These are phyloP conservation scores for Clitoria ternatea DNA, from an alignment of 306 rosid species.

Conservation along the genomic window DNA sequence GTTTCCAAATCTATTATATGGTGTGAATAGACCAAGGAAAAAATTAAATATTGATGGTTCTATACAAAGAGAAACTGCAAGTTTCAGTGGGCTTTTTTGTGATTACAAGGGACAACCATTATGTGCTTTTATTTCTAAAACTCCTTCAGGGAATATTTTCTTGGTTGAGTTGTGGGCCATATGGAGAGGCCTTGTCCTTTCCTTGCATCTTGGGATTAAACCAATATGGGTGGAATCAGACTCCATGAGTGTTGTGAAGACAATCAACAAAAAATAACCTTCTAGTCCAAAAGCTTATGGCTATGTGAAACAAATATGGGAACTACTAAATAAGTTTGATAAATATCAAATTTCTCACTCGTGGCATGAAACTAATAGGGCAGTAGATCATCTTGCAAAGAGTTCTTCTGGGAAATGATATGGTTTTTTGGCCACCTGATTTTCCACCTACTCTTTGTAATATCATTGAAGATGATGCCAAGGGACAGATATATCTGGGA, in stretches of 20 bases:
- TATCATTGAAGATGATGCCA: slow-evolving; percentile 52
- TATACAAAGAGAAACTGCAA: slow-evolving; percentile 27
- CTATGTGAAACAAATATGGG: slow-evolving; percentile 41
- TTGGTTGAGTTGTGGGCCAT: slow-evolving; percentile 43
- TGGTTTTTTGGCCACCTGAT: slow-evolving; percentile 49
- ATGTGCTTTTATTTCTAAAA: slow-evolving; percentile 58
- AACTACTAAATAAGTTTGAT: slow-evolving; percentile 42
- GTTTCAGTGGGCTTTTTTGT: slow-evolving; percentile 59
- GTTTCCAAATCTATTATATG: slow-evolving; percentile 33
- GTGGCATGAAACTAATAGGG: slow-evolving; percentile 68
- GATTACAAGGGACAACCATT: slow-evolving; percentile 40
- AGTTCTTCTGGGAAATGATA: slow-evolving; percentile 35
- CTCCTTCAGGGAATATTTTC: slow-evolving; percentile 37
- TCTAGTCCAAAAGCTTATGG: slow-evolving; percentile 28
- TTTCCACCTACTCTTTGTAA: slow-evolving; percentile 42
- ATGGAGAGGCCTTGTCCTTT: slow-evolving; percentile 53
- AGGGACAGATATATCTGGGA: slow-evolving; percentile 49
- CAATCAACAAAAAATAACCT: slow-evolving; percentile 34
- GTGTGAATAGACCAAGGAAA: slow-evolving; percentile 57
- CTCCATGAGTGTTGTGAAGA: slow-evolving; percentile 47
- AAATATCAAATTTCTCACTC: slow-evolving; percentile 44
- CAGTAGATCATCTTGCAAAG: slow-evolving; percentile 68
- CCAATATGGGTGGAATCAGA: slow-evolving; percentile 50
- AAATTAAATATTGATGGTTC: slow-evolving; percentile 70
- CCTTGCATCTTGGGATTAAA: slow-evolving; percentile 35